phyloP scores from a whole-genome alignment of 1,284 basidiomycete species.

The Melampsora americana region DNA sequence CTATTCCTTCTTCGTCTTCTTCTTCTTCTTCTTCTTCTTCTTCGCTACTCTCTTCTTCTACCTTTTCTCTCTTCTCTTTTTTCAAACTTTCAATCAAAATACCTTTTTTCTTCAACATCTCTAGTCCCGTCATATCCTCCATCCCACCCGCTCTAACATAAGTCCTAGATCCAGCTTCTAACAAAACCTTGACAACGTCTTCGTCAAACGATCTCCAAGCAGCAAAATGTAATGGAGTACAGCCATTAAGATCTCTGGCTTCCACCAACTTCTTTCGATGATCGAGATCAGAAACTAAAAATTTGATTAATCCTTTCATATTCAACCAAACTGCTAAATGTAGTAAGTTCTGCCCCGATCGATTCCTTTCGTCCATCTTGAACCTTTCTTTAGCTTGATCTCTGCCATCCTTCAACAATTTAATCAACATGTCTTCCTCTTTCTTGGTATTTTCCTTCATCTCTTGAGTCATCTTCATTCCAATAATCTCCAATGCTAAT shows the following conservation, averaged over 20 bases:
- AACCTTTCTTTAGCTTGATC: not conserved
- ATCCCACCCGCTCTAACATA: not conserved
- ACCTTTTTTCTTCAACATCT: not conserved
- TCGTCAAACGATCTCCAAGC: not conserved
- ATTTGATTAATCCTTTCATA: not conserved
- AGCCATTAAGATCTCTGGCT: not conserved
- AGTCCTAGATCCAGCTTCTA: not conserved
- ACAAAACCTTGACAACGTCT: not conserved
- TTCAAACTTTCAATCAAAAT: not conserved
- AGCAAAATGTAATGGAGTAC: conserved; percentile 2
- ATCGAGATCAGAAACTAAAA: not conserved
- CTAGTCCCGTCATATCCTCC: not conserved
- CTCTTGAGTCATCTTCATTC: conserved; percentile 91
- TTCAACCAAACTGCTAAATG: conserved; percentile 7
- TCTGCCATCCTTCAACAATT: not conserved
- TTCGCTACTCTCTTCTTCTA: not conserved
- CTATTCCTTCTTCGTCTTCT: not conserved
- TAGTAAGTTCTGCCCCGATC: not conserved
- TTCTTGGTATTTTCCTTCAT: conserved; percentile 67
- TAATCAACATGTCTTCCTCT: not conserved
- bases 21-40: conserved; percentile 2
- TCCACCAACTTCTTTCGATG: not conserved
- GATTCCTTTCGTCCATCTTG: not conserved
- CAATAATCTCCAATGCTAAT: conserved; percentile 87
- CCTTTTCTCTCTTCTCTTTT: not conserved